Evolutionary conservation across 179 eudicot genomes (phyloP).

Genomic region (Pouteria campechiana): DNA sequence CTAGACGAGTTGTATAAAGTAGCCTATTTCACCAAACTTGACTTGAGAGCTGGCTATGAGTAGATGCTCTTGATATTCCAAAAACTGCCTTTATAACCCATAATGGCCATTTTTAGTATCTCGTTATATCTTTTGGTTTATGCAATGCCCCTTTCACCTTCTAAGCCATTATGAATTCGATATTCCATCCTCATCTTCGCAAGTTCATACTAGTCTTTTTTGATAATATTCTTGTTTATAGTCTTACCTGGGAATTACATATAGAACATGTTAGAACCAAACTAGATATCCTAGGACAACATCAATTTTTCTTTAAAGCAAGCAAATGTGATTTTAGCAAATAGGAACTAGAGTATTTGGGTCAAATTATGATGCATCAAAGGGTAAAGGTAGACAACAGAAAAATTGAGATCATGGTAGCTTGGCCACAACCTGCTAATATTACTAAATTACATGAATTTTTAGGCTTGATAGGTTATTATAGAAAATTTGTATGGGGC

Average conservation of each 20-base stretch:
- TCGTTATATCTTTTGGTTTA: constrained; percentile 1
- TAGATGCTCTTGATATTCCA: not conserved
- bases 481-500: no score
- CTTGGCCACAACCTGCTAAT: no score
- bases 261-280: not conserved
- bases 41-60: not conserved
- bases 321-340: not conserved
- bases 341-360: no score
- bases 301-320: not conserved
- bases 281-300: not conserved
- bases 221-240: constrained; percentile 3
- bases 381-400: no score
- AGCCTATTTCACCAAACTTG: not conserved
- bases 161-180: not conserved
- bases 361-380: no score
- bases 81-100: constrained; percentile 1
- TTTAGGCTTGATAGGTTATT: no score
- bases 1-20: not conserved
- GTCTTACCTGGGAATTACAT: not conserved
- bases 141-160: not conserved
- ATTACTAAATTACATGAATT: no score
- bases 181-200: not conserved
- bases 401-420: no score
- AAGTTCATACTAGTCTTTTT: not conserved
- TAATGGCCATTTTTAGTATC: not conserved